Evolutionary conservation across 768 basidiomycete species (phyloP).

Genomic region (Astraeus odoratus): DNA sequence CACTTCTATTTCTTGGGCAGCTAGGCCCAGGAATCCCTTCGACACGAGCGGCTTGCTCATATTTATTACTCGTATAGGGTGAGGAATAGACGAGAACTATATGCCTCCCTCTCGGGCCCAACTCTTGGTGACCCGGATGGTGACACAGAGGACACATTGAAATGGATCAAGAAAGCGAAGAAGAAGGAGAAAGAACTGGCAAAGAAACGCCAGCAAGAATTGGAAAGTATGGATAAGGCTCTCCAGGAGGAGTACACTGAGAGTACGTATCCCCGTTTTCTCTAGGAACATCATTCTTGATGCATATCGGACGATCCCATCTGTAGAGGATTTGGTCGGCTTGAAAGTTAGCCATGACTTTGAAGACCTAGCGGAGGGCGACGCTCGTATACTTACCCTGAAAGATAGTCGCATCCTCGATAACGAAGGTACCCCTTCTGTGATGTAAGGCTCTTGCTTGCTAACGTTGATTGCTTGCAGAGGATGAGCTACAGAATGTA

Average conservation of each 20-base stretch:
- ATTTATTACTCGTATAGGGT: slow-evolving; percentile 55
- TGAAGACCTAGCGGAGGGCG: slow-evolving; percentile 86
- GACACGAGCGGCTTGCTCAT: slow-evolving; percentile 31
- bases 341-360: slow-evolving; percentile 96
- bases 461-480: slow-evolving; percentile 34
- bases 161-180: slow-evolving; percentile 90
- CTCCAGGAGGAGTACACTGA: slow-evolving; percentile 80
- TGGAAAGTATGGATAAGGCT: slow-evolving; percentile 77
- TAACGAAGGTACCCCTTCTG: slow-evolving; percentile 65
- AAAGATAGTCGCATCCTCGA: slow-evolving; percentile 95
- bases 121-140: slow-evolving; percentile 86
- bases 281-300: background rate
- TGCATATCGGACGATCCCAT: background rate
- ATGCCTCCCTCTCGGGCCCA: slow-evolving; percentile 84
- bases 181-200: slow-evolving; percentile 88
- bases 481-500: slow-evolving; percentile 96
- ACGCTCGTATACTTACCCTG: slow-evolving; percentile 91
- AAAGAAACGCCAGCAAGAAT: slow-evolving; percentile 71
- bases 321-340: slow-evolving; percentile 79
- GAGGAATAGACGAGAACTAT: slow-evolving; percentile 89
- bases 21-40: slow-evolving; percentile 1
- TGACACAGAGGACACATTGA: slow-evolving; percentile 69
- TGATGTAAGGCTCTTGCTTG: background rate
- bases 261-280: slow-evolving; percentile 43
- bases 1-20: slow-evolving; percentile 30